phyloP scores from a whole-genome alignment of 352 stramenopile genomes.

The Thalassiosira oceanica region DNA sequence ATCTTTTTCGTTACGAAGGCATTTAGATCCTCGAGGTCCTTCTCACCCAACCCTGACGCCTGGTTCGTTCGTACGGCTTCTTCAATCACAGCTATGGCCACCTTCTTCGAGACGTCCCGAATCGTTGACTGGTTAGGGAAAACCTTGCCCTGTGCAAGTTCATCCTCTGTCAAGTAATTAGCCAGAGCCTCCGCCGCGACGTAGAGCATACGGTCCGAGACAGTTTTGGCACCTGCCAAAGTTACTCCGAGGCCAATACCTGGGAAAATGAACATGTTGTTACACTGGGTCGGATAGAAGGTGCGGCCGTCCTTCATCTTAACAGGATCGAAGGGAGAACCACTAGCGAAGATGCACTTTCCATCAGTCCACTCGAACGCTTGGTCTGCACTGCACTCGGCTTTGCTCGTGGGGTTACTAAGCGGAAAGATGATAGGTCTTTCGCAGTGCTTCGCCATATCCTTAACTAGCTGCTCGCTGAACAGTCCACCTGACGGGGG shows the following conservation, averaged over 20 bases:
- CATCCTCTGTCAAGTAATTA: conserved; percentile 87
- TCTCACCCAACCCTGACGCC: conserved; percentile 80
- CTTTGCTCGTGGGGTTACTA: conserved; percentile 93
- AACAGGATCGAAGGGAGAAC: conserved; percentile 93
- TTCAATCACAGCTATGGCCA: conserved; percentile 88
- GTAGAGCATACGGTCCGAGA: conserved; percentile 94
- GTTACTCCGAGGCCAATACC: conserved; percentile 92
- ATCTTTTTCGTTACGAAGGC: conserved; percentile 90
- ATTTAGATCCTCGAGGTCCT: conserved; percentile 82
- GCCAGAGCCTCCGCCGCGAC: conserved; percentile 91
- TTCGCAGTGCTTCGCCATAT: conserved; percentile 72
- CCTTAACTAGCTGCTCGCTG: conserved; percentile 70
- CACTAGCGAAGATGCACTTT: conserved; percentile 92
- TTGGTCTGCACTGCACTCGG: conserved; percentile 94
- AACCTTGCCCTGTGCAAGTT: conserved; percentile 89
- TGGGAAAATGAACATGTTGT: conserved; percentile 93
- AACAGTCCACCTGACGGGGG: too few relatives aligned
- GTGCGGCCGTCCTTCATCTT: conserved; percentile 84
- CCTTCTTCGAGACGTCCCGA: conserved; percentile 88
- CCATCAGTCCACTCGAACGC: conserved; percentile 95
- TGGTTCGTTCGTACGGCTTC: conserved; percentile 88
- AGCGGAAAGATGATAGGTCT: conserved; percentile 95
- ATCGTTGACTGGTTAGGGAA: conserved; percentile 91
- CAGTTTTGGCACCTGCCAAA: conserved; percentile 79
- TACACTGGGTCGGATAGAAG: conserved; percentile 78